phyloP scores from a whole-genome alignment of 202 grass and related monocot species.

The Sporobolus alterniflorus region DNA sequence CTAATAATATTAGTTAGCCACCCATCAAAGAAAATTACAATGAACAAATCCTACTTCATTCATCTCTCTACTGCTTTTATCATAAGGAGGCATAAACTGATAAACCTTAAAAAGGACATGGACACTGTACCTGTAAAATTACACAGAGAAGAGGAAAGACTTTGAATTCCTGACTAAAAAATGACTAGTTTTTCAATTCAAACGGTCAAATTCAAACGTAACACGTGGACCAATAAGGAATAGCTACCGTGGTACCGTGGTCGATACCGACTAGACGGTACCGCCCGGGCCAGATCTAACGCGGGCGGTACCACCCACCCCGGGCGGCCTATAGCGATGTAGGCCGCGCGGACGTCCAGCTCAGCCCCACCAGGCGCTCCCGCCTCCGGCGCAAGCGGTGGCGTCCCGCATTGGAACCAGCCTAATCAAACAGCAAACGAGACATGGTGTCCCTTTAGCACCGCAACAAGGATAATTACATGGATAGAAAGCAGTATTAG shows the following conservation, averaged over 20 bases:
- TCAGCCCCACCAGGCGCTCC: too few species aligned
- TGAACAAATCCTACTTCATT: background rate
- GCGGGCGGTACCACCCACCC: too few species aligned
- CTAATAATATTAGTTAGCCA: background rate
- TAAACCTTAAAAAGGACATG: background rate
- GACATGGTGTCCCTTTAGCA: background rate
- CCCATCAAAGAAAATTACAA: background rate
- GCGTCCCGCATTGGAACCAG: too few species aligned
- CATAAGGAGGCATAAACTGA: background rate
- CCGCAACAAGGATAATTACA: background rate
- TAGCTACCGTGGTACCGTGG: too few species aligned
- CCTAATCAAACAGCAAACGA: background rate
- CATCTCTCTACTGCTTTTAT: background rate
- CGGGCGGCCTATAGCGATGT: too few species aligned
- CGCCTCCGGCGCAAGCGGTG: too few species aligned
- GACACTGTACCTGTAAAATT: background rate
- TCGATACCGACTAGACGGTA: too few species aligned
- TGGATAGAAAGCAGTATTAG: background rate
- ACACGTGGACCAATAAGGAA: too few species aligned
- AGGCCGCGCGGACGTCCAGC: too few species aligned
- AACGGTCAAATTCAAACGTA: too few species aligned
- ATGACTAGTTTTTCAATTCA: too few species aligned
- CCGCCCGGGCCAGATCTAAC: too few species aligned
- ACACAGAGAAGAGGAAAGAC: background rate
- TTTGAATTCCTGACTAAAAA: constrained; percentile 39